Evolutionary conservation across 805 yeast species (phyloP), one percentile per base, ranked within the genome.

Genomic region (Candida ortonii): DNA sequence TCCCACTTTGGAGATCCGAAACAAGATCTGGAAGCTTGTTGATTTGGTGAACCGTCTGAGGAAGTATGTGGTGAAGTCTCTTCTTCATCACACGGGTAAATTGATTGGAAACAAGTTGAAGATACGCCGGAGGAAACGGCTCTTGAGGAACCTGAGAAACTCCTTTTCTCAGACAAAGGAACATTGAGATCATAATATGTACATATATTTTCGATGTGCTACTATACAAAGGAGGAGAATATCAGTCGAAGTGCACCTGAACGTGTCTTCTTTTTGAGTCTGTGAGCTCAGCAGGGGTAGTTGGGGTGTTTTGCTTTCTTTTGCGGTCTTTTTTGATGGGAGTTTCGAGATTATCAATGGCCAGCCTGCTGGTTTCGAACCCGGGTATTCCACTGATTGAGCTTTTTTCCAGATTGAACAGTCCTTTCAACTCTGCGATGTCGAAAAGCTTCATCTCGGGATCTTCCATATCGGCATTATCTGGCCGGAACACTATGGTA

Each of bases 321-420:
- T 57, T 59, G 47, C 49, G 56, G 15, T 48, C 51, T 32, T 49
- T 50, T 30, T 44, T 49, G 22, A 25, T 39, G 2, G 38, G 25
- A 3, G 44, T 33, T 25, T 50, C 57, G 17, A 45, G 29, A 38
- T 70, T 80, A 31, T 71, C 71, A 31, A 79, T 70, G 4, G 84
- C 93, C 49, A 85, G 68, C 42, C 78, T 73, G 4, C 77, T 62
- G 7, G 83, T 63, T 46, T 82, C 84, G 52, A 84, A 83, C 0
- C 90, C 94, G 0, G 89, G 86, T 11, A 85, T 72, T 1, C 93
- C 93, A 36, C 76, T 68, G 12, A 74, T 70, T 0, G 82, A 71
- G 2, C 86, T 78, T 46, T 71, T 77, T 28, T 80, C 84, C 42
- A 85, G 78, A 41, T 66, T 65, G 37, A 85, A 60, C 6, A 77